These are phyloP conservation scores for Nakaseomyces delphensis DNA, from an alignment of 1,139 yeast species.

Conservation along the genomic window DNA sequence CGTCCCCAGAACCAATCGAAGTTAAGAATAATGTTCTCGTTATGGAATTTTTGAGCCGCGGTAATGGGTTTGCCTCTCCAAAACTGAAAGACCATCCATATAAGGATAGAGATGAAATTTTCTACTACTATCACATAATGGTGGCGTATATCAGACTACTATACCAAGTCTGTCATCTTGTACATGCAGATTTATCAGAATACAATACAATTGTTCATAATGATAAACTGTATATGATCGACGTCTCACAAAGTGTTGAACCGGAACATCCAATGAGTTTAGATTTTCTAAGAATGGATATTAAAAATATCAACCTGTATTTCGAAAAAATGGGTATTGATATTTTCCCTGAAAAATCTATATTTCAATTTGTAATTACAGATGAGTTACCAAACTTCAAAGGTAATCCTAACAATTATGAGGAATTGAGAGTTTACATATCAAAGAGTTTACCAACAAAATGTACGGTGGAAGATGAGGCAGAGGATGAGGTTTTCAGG, in stretches of 20 bases:
- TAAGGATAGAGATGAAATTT: constrained; percentile 54
- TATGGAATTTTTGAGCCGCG: constrained; percentile 82
- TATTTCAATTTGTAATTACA: constrained; percentile 66
- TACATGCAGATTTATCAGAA: constrained; percentile 95
- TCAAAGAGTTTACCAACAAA: constrained; percentile 45
- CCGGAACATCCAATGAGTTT: constrained; percentile 97
- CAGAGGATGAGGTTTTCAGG: constrained; percentile 82
- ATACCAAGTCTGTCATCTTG: constrained; percentile 80
- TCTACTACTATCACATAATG: constrained; percentile 65
- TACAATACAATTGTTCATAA: constrained; percentile 85
- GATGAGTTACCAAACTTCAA: constrained; percentile 31
- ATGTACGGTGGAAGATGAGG: constrained; percentile 43
- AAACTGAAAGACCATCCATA: constrained; percentile 74
- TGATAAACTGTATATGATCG: constrained; percentile 76
- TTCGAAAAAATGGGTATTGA: constrained; percentile 65
- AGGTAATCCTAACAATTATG: constrained; percentile 38
- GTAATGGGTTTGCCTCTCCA: constrained; percentile 64
- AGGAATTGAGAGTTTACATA: constrained; percentile 32
- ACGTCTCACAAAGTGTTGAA: constrained; percentile 95
- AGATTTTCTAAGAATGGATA: constrained; percentile 94
- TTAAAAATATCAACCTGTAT: constrained; percentile 86
- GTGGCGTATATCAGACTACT: constrained; percentile 76
- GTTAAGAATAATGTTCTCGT: constrained; percentile 84
- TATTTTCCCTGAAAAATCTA: constrained; percentile 70
- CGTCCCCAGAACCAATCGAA: constrained; percentile 87